Evolutionary conservation across 1,284 basidiomycete species (phyloP), one percentile per base, ranked within the genome.

Genomic region (Cerrena zonata): DNA sequence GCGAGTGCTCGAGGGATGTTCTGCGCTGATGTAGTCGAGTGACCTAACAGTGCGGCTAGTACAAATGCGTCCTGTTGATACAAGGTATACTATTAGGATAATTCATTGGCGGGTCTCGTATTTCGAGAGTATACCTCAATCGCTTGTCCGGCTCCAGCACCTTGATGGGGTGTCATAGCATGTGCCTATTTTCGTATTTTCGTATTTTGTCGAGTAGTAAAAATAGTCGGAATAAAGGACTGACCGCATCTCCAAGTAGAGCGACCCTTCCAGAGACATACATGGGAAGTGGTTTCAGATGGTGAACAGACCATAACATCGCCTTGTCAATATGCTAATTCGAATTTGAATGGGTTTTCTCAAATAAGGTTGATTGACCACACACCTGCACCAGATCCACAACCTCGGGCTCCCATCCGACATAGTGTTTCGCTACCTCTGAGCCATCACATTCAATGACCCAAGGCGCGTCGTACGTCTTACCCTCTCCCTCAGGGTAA

Each of bases 51-150:
- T 2, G 66, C 65, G 3, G 74, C 68, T 18, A 82, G 70, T 23
- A 80, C 64, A 53, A 71, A 79, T 1, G 78, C 78, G 54, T 82
- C 78, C 78, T 80, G 11, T 15, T 27, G 44, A 37, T 34, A 15
- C 15, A 34, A 7, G 13, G 3, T 5, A 43, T 23, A 2, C 11
- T 5, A n/a, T 34, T 34, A 15, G 30, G 15, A 15, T 34, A 7
- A 13, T 34, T 22, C 25, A 40, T 37, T 36, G 19, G 25, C 21
- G 19, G 42, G 5, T 44, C 18, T 30, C n/a, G 24, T 19, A 11
- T 15, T 5, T 39, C 24, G 37, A 15, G 21, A 12, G 21, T 38
- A 5, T 45, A 65, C 67, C 56, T 69, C 67, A 37, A 69, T 67
- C 1, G 66, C 67, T 47, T 67, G 65, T 1, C 67, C 67, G 1